Evolutionary conservation across 495 filamentous ascomycete species (phyloP).

Genomic region (Penicillium odoratum): DNA sequence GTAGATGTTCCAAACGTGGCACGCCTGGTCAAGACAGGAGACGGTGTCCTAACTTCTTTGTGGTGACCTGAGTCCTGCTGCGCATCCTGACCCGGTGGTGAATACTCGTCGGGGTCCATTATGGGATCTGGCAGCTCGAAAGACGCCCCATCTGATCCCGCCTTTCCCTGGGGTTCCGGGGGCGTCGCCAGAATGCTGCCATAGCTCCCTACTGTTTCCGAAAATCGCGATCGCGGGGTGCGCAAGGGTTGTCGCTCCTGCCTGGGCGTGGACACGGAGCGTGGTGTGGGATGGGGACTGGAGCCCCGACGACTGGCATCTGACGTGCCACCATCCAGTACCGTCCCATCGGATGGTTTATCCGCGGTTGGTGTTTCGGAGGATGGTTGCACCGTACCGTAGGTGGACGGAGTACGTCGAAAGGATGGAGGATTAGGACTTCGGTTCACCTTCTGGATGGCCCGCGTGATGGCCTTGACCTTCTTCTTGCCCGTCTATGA

Average conservation of each 20-base stretch:
- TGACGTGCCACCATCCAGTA: slow-evolving; percentile 13
- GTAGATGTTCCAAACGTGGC: slow-evolving; percentile 17
- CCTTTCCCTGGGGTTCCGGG: slow-evolving; percentile 31
- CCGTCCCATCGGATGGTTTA: slow-evolving; percentile 25
- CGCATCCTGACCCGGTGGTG: slow-evolving; percentile 24
- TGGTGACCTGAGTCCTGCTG: slow-evolving; percentile 14
- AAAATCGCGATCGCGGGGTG: slow-evolving; percentile 40
- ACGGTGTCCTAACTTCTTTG: slow-evolving; percentile 22
- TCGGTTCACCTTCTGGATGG: slow-evolving; percentile 59
- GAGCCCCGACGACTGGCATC: slow-evolving; percentile 1
- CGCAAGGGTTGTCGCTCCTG: slow-evolving; percentile 42
- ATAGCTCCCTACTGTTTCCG: slow-evolving; percentile 53
- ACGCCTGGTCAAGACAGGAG: slow-evolving; percentile 31
- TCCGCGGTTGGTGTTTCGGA: slow-evolving; percentile 19
- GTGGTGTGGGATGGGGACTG: slow-evolving; percentile 6
- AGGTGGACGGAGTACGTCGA: slow-evolving; percentile 22
- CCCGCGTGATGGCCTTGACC: slow-evolving; percentile 75
- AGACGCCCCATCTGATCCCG: slow-evolving; percentile 42
- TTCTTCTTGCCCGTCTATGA: slow-evolving; percentile 79
- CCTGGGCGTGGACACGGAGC: slow-evolving; percentile 28
- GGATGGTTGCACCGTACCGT: slow-evolving; percentile 21
- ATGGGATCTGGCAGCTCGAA: slow-evolving; percentile 77
- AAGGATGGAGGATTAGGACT: slow-evolving; percentile 53
- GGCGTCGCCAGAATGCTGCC: slow-evolving; percentile 74
- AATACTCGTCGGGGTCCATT: slow-evolving; percentile 47